These are phyloP conservation scores for Lithohypha guttulata DNA, from an alignment of 2,329 filamentous ascomycete species.

Conservation along the genomic window DNA sequence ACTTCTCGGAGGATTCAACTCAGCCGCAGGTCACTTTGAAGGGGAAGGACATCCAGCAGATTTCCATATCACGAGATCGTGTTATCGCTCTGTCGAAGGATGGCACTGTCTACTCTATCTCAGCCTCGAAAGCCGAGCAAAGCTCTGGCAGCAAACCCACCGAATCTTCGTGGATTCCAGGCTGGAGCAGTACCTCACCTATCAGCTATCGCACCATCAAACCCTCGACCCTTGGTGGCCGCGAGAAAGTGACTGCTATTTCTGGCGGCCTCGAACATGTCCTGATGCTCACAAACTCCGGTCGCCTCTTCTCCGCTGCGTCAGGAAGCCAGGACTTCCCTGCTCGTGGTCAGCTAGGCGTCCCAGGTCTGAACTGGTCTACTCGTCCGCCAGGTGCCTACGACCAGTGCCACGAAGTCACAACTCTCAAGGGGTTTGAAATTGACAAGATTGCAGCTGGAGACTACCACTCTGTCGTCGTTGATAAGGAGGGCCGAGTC, in stretches of 20 bases:
- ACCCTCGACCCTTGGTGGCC: conserved; percentile 52
- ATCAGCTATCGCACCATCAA: conserved; percentile 65
- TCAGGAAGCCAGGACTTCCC: conserved; percentile 70
- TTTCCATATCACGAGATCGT: conserved; percentile 70
- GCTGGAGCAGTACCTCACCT: conserved; percentile 50
- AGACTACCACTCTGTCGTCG: conserved; percentile 72
- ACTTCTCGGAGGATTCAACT: conserved; percentile 54
- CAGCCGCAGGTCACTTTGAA: conserved; percentile 61
- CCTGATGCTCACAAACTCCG: conserved; percentile 70
- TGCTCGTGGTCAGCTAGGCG: conserved; percentile 71
- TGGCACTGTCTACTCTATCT: conserved; percentile 75
- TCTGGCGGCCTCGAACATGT: conserved; percentile 75
- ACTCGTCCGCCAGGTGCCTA: conserved; percentile 67
- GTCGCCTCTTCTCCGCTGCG: conserved; percentile 81
- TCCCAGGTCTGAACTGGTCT: conserved; percentile 70
- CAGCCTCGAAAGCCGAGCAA: conserved; percentile 65
- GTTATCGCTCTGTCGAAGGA: conserved; percentile 66
- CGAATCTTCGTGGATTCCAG: conserved; percentile 62
- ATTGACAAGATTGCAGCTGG: conserved; percentile 69
- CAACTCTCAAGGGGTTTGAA: conserved; percentile 57
- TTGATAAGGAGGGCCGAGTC: conserved; percentile 64
- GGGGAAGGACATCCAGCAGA: conserved; percentile 68
- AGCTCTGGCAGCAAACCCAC: conserved; percentile 49
- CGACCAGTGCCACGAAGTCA: conserved; percentile 72
- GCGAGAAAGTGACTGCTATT: conserved; percentile 64